Conservation (phyloP, 192 early-diverging fungal species). For the Gonapodya sp. region DNA sequence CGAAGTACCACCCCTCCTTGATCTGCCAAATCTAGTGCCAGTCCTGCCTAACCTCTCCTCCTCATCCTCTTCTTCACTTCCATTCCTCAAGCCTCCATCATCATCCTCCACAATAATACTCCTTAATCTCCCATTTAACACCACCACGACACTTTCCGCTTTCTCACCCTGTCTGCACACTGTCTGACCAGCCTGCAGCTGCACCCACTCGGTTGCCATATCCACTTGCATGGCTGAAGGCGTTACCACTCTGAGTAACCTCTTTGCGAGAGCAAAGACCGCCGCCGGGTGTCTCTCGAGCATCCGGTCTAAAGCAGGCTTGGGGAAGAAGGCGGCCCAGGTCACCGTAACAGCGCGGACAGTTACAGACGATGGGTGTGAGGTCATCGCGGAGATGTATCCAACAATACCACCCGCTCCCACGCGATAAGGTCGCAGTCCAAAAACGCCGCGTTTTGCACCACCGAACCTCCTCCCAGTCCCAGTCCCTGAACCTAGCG, state of each 20-base stretch:
- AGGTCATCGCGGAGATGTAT: constrained; percentile 85
- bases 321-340: constrained; percentile 82
- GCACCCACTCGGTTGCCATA: constrained; percentile 74
- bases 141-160: constrained; percentile 85
- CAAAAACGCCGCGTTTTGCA: too few relatives aligned
- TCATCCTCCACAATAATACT: constrained; percentile 46
- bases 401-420: constrained; percentile 79
- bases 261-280: constrained; percentile 76
- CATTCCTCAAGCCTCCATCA: constrained; percentile 28
- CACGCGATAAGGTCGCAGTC: constrained; percentile 12
- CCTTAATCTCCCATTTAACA: constrained; percentile 85
- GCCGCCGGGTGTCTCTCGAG: constrained; percentile 76
- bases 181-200: constrained; percentile 85
- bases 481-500: too few relatives aligned
- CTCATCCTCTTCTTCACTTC: constrained; percentile 19
- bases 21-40: neutral
- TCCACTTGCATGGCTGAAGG: constrained; percentile 63
- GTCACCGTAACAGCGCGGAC: constrained; percentile 68
- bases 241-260: constrained; percentile 69
- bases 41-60: neutral
- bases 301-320: constrained; percentile 68
- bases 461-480: too few relatives aligned
- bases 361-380: constrained; percentile 79
- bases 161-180: constrained; percentile 78
- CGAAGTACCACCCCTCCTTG: neutral